Percentiles rank a stretch among this genome's conserved stretches.
Evolutionary conservation across 2,329 filamentous ascomycete genomes (phyloP).

Genomic region (Tolypocladium amazonense): DNA sequence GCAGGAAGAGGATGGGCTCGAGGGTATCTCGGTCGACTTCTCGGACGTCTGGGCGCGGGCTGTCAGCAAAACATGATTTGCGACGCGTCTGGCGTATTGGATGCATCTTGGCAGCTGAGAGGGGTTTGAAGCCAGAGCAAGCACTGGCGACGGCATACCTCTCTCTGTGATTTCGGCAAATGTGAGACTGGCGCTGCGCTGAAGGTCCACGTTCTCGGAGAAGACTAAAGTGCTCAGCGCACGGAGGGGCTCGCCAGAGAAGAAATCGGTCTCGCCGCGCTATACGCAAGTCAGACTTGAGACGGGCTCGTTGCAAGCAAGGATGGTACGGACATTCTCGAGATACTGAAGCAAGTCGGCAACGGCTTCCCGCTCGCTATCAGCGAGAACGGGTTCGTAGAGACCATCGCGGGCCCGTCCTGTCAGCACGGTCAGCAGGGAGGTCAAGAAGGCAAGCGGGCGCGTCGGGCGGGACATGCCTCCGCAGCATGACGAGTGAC

Average conservation of each 20-base stretch:
- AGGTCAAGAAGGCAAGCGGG: background rate
- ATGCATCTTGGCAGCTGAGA: background rate
- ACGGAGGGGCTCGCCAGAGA: slow-evolving; percentile 86
- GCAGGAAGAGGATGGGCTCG: slow-evolving; percentile 87
- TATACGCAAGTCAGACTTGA: slow-evolving; percentile 30
- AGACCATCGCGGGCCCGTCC: slow-evolving; percentile 71
- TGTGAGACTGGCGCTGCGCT: slow-evolving; percentile 92
- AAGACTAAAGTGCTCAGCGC: slow-evolving; percentile 94
- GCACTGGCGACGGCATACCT: slow-evolving; percentile 47
- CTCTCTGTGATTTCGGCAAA: slow-evolving; percentile 98
- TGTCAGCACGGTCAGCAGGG: slow-evolving; percentile 24
- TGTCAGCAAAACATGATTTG: slow-evolving; percentile 1
- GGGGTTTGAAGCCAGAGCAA: no score
- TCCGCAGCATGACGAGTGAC: slow-evolving; percentile 50
- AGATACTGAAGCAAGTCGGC: slow-evolving; percentile 91
- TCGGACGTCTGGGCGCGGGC: slow-evolving; percentile 62
- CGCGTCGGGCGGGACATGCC: slow-evolving; percentile 14
- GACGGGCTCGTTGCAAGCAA: background rate
- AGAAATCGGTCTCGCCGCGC: slow-evolving; percentile 97
- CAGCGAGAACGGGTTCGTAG: slow-evolving; percentile 80
- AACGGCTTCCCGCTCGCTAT: slow-evolving; percentile 94
- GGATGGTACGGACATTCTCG: slow-evolving; percentile 66
- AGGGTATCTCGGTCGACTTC: slow-evolving; percentile 93
- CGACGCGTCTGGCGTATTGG: background rate
- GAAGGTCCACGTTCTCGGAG: slow-evolving; percentile 96